Percentiles rank a stretch among this genome's conserved stretches.
Conservation (phyloP, 352 stramenopile species). For the Ophiocytium majus region DNA sequence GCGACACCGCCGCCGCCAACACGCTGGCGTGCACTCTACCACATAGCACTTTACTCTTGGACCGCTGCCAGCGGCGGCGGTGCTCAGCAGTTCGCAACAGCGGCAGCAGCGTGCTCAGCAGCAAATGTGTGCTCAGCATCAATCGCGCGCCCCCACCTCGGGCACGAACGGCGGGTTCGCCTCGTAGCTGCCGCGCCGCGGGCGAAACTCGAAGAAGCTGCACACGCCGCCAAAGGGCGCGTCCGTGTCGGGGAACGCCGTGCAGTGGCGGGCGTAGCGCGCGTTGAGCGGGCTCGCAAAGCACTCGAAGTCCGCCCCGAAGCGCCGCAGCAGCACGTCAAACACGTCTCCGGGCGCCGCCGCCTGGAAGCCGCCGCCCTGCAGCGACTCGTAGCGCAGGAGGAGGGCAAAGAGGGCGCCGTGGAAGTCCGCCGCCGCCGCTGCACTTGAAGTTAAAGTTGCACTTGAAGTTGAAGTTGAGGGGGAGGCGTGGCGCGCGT, state of each 20-base stretch:
- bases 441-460: not conserved
- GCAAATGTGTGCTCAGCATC: not conserved
- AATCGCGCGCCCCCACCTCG: conserved; percentile 55
- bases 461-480: too few relatives aligned
- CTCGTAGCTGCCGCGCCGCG: conserved; percentile 75
- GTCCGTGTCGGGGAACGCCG: conserved; percentile 80
- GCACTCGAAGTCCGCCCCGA: conserved; percentile 81
- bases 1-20: too few relatives aligned
- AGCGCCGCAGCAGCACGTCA: conserved; percentile 73
- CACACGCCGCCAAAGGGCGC: conserved; percentile 76
- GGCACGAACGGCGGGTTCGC: conserved; percentile 84
- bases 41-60: too few relatives aligned
- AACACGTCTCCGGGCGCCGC: conserved; percentile 80
- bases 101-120: too few relatives aligned
- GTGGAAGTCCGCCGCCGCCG: conserved; percentile 61
- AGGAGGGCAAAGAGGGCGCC: conserved; percentile 74
- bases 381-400: conserved; percentile 76
- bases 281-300: conserved; percentile 86
- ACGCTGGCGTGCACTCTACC: too few relatives aligned
- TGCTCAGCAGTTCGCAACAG: too few relatives aligned
- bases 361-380: conserved; percentile 78
- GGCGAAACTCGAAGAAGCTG: conserved; percentile 84
- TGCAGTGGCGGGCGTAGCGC: conserved; percentile 81
- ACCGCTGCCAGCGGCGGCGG: too few relatives aligned
- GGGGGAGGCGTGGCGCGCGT: not conserved